phyloP scores from a whole-genome alignment of 2,329 filamentous ascomycete species.

The Septoria linicola region DNA sequence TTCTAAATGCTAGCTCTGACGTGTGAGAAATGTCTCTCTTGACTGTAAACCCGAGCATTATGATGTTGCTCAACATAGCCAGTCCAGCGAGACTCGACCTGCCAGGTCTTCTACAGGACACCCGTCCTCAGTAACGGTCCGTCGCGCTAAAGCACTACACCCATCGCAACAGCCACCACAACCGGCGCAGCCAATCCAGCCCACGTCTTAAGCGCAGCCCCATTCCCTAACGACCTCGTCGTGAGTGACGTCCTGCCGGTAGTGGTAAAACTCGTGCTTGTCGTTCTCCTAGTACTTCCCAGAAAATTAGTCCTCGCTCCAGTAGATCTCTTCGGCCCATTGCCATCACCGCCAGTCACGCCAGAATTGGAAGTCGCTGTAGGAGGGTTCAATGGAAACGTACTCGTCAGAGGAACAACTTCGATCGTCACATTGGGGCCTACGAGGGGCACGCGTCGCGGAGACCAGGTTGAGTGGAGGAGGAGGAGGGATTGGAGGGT shows the following conservation, averaged over 20 bases:
- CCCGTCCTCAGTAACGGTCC: too few species aligned
- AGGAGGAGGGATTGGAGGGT: slow-evolving; percentile 46
- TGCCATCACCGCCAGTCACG: not conserved
- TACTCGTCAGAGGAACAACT: slow-evolving; percentile 24
- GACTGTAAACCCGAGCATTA: too few species aligned
- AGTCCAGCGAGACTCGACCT: too few species aligned
- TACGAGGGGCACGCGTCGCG: slow-evolving; percentile 14
- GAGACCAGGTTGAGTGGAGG: slow-evolving; percentile 15
- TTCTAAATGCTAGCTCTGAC: too few species aligned
- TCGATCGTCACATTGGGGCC: slow-evolving; percentile 25
- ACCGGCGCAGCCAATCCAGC: too few species aligned
- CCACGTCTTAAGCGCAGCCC: too few species aligned
- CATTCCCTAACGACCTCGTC: not conserved
- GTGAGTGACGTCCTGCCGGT: not conserved
- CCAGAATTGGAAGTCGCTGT: slow-evolving; percentile 16
- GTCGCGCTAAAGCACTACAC: too few species aligned
- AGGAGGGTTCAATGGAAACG: slow-evolving; percentile 24
- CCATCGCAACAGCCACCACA: too few species aligned
- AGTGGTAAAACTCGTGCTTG: not conserved
- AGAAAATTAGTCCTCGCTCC: slow-evolving; percentile 5
- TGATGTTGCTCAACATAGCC: too few species aligned
- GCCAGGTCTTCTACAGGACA: too few species aligned
- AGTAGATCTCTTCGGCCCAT: not conserved
- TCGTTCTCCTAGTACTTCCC: not conserved
- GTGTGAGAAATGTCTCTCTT: too few species aligned